Base-by-base conservation (phyloP, 1,139 yeast species). In the Diutina rugosa region DNA sequence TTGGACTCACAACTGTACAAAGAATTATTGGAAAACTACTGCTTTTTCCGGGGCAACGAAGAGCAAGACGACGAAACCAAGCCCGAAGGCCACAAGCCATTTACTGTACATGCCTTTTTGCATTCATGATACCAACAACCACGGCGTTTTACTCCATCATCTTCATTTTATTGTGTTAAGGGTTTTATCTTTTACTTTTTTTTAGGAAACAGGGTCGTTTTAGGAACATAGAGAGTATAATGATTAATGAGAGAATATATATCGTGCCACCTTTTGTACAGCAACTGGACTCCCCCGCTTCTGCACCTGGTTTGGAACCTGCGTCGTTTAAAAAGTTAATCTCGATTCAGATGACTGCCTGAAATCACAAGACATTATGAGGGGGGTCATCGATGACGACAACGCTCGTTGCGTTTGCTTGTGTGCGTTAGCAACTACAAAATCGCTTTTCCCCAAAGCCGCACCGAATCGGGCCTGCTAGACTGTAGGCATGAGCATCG, bases 11-110 rank as follows among this genome's bases (percentile, higher is more conserved):
- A 49, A 12, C 45, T 32, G 53, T 49, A 49, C 44, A 32, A 30
- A 30, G 53, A 49, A 18, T 49, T 49, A 10, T 32, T 49, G 44
- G 53, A 49, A 12, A 49, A 49, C 44, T 49, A 49, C 32, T 49
- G 53, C 53, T 49, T 49, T n/a, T 49, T 49, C 35, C 32, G 32
- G 14, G 41, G 16, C 26, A 38, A 49, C 12, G 21, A 26, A 5
- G 53, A 49, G 44, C 41, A 35, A 35, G 21, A 28, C 12, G 35
- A n/a, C 6, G 21, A 29, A 14, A 3, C 6, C 9, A 14, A 28
- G 21, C 49, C 35, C 26, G 10, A 12, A 14, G n/a, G 10, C 16
- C 7, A 12, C 18, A 47, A 47, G 21, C 51, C 51, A 47, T 47
- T 29, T 12, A 28, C 51, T 6, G 51, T 47, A 30, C 18, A 47